These are phyloP conservation scores for Naumovozyma castellii DNA, from an alignment of 805 yeast species.

Conservation along the genomic window DNA sequence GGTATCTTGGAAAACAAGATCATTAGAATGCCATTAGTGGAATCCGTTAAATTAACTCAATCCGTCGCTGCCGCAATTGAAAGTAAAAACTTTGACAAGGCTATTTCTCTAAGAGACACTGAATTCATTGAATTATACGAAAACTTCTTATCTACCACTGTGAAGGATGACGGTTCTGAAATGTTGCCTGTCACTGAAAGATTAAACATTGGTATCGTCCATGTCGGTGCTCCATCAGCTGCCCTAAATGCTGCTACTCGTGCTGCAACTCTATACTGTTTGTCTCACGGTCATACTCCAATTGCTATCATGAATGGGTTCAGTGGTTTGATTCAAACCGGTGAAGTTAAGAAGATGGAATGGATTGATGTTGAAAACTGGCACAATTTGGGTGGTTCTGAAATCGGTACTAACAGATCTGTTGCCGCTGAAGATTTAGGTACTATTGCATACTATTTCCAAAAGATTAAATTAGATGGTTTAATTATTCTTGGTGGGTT, in stretches of 20 bases:
- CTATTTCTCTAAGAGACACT: conserved; percentile 78
- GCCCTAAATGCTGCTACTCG: conserved; percentile 89
- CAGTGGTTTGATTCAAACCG: conserved; percentile 84
- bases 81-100: conserved; percentile 69
- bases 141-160: conserved; percentile 63
- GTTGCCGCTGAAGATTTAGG: conserved; percentile 82
- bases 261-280: conserved; percentile 82
- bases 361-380: conserved; percentile 88
- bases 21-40: conserved; percentile 74
- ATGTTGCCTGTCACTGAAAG: conserved; percentile 50
- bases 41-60: conserved; percentile 80
- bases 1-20: conserved; percentile 82
- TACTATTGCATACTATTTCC: conserved; percentile 84
- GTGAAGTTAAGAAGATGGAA: conserved; percentile 58
- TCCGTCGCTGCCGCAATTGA: conserved; percentile 85
- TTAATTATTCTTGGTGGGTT: conserved; percentile 90
- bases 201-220: conserved; percentile 72
- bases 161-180: conserved; percentile 55
- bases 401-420: conserved; percentile 89
- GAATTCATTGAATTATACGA: conserved; percentile 75
- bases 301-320: conserved; percentile 89
- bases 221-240: conserved; percentile 96
- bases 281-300: conserved; percentile 85
- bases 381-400: conserved; percentile 89
- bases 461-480: conserved; percentile 81